Conservation (phyloP, 768 basidiomycete genomes). For the Boletus vinaceobasis region DNA sequence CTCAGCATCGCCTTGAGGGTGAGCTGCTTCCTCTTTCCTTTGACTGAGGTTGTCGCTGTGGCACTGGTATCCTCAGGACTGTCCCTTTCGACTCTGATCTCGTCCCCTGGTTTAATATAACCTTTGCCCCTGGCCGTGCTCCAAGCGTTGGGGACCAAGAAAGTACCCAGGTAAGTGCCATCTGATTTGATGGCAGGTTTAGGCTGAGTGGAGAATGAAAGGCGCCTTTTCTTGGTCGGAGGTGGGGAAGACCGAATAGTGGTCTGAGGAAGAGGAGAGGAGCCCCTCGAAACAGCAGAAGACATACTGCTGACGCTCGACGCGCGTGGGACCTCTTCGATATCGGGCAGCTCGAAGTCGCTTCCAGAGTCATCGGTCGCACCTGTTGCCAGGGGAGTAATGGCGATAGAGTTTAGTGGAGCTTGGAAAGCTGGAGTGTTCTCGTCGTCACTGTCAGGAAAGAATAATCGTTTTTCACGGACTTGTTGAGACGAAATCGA, state of each 20-base stretch:
- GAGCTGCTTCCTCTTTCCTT: slow-evolving; percentile 57
- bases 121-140: slow-evolving; percentile 72
- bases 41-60: slow-evolving; percentile 26
- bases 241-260: slow-evolving; percentile 21
- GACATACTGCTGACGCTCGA: slow-evolving; percentile 41
- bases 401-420: neutral
- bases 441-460: slow-evolving; percentile 45
- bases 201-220: slow-evolving; percentile 30
- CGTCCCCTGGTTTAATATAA: slow-evolving; percentile 64
- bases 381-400: slow-evolving; percentile 33
- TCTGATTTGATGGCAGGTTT: slow-evolving; percentile 19
- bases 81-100: slow-evolving; percentile 57
- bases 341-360: slow-evolving; percentile 34
- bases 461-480: slow-evolving; percentile 36
- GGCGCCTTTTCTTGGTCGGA: slow-evolving; percentile 53
- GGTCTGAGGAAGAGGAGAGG: slow-evolving; percentile 18
- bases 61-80: slow-evolving; percentile 31
- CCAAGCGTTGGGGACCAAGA: slow-evolving; percentile 73
- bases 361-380: slow-evolving; percentile 29
- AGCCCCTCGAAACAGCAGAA: slow-evolving; percentile 27
- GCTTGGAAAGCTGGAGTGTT: slow-evolving; percentile 20
- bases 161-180: slow-evolving; percentile 58
- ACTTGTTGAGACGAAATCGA: slow-evolving; percentile 8
- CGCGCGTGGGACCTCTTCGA: slow-evolving; percentile 35
- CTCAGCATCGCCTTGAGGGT: slow-evolving; percentile 67